These are phyloP conservation scores for Alisma plantagoaquatica DNA, from an alignment of 106 monocot species.

Conservation along the genomic window DNA sequence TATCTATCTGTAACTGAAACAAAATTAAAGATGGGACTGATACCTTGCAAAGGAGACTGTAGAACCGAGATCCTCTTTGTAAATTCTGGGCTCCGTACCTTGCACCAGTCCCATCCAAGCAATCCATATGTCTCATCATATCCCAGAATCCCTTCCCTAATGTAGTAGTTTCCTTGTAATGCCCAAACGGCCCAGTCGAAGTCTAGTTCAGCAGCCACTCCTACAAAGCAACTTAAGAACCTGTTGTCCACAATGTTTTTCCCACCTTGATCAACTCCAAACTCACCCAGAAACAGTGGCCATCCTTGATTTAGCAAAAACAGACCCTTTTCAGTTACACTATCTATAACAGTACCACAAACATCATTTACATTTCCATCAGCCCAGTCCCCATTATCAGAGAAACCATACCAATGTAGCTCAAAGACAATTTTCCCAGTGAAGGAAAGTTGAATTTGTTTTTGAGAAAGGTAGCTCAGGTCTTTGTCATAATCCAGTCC, in stretches of 20 bases:
- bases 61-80: constrained; percentile 32
- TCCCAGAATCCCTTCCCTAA: constrained; percentile 28
- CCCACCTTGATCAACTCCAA: constrained; percentile 43
- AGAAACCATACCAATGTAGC: constrained; percentile 75
- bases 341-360: constrained; percentile 24
- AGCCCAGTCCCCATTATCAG: constrained; percentile 53
- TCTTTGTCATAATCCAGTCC: constrained; percentile 62
- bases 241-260: constrained; percentile 27
- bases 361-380: constrained; percentile 43
- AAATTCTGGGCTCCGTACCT: constrained; percentile 28
- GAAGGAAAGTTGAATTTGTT: constrained; percentile 34
- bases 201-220: constrained; percentile 53
- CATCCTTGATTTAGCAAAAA: constrained; percentile 53
- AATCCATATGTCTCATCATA: constrained; percentile 52
- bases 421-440: constrained; percentile 56
- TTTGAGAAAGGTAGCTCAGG: constrained; percentile 38
- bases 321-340: constrained; percentile 21
- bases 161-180: constrained; percentile 67
- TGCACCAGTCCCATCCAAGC: constrained; percentile 41
- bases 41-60: constrained; percentile 53
- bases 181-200: constrained; percentile 80
- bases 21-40: too few relatives aligned
- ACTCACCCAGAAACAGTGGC: constrained; percentile 63
- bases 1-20: neutral
- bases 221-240: constrained; percentile 47